phyloP scores from a whole-genome alignment of 2,329 filamentous ascomycete species.

The Lasiodiplodia citricola region DNA sequence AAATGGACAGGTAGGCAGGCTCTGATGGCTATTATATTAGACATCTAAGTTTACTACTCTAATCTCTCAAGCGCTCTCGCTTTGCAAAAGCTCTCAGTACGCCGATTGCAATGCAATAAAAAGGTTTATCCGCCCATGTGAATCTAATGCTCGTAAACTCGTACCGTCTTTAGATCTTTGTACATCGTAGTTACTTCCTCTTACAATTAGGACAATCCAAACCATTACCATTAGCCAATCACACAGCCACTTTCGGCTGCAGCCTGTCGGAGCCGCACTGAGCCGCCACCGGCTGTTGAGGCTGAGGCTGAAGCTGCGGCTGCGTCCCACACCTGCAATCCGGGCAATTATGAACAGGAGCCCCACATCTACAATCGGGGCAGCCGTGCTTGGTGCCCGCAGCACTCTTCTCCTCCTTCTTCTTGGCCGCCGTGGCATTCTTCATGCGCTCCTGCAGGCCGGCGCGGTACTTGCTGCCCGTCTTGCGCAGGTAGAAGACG shows the following conservation, averaged over 20 bases:
- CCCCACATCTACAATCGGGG: background rate
- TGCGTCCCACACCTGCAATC: background rate
- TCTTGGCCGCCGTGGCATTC: background rate
- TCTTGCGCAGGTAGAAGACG: conserved; percentile 4
- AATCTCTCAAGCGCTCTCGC: too few relatives aligned
- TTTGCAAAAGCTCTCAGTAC: too few relatives aligned
- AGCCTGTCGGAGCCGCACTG: too few relatives aligned
- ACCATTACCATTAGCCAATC: background rate
- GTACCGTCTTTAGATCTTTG: too few relatives aligned
- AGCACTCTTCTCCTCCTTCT: background rate
- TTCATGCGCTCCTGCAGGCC: background rate
- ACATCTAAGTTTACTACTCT: too few relatives aligned
- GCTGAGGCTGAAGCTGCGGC: background rate
- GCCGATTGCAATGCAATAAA: too few relatives aligned
- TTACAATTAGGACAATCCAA: background rate
- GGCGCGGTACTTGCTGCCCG: background rate
- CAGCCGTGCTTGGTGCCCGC: background rate
- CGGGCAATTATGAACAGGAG: background rate
- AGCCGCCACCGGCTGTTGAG: background rate
- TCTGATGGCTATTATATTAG: too few relatives aligned
- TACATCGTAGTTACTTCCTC: too few relatives aligned
- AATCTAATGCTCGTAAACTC: too few relatives aligned
- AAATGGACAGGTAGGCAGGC: too few relatives aligned
- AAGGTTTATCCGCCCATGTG: too few relatives aligned
- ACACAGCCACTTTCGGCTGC: background rate